These are phyloP conservation scores for Globisporangium radiosum DNA, from an alignment of 352 stramenopile species.

Conservation along the genomic window DNA sequence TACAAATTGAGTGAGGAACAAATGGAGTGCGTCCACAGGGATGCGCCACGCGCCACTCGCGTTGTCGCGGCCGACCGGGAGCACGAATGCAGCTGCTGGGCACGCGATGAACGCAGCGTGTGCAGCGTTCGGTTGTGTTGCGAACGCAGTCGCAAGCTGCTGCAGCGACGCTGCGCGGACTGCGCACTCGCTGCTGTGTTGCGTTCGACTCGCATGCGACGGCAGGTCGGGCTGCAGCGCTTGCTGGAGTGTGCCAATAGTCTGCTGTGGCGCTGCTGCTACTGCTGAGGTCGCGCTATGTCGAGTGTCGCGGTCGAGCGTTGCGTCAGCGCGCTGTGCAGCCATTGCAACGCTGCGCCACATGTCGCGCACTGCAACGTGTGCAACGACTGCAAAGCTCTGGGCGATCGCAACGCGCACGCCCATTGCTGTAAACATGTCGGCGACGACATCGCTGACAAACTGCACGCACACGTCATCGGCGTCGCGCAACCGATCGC, in stretches of 20 bases:
- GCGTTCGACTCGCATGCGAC: too few relatives aligned
- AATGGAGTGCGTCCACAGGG: slow-evolving; percentile 8
- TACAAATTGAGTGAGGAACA: slow-evolving; percentile 20
- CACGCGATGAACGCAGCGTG: slow-evolving; percentile 19
- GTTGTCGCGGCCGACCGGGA: neutral
- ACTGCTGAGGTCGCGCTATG: neutral
- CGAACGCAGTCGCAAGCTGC: slow-evolving; percentile 14
- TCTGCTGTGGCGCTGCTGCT: neutral
- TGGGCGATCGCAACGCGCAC: slow-evolving; percentile 23
- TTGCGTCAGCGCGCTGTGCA: slow-evolving; percentile 10
- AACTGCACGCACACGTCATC: slow-evolving; percentile 30
- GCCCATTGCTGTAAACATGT: slow-evolving; percentile 46
- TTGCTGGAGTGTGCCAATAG: slow-evolving; percentile 6
- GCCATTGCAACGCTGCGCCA: slow-evolving; percentile 25
- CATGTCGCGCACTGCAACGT: slow-evolving; percentile 15
- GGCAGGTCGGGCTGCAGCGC: slow-evolving; percentile 5
- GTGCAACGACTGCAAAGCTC: slow-evolving; percentile 17
- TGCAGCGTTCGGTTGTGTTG: slow-evolving; percentile 5
- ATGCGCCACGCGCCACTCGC: slow-evolving; percentile 21
- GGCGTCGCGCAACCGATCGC: slow-evolving; percentile 19
- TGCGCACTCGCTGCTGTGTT: neutral
- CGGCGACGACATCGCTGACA: slow-evolving; percentile 24
- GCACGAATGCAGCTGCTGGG: slow-evolving; percentile 6
- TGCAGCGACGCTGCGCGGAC: slow-evolving; percentile 15
- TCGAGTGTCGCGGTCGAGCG: slow-evolving; percentile 16